Conservation (phyloP, 2,329 filamentous ascomycete genomes). For the Beauveria sp. region DNA sequence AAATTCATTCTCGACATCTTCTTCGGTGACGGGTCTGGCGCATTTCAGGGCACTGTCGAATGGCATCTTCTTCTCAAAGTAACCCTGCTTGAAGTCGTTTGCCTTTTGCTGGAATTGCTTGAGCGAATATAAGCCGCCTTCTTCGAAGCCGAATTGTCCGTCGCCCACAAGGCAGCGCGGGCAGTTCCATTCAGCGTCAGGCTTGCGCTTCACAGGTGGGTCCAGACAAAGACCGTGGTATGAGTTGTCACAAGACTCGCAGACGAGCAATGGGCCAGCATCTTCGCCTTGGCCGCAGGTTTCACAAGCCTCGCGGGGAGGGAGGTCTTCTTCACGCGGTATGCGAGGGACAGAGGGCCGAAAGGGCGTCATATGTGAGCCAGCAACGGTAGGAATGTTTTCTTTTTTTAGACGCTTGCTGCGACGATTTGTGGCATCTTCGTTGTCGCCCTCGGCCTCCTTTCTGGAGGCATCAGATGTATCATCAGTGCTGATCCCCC, state of each 20-base stretch:
- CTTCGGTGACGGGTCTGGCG: slow-evolving; percentile 76
- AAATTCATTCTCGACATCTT: slow-evolving; percentile 94
- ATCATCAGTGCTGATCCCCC: slow-evolving; percentile 60
- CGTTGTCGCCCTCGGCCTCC: slow-evolving; percentile 49
- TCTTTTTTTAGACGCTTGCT: slow-evolving; percentile 90
- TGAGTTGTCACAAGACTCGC: slow-evolving; percentile 85
- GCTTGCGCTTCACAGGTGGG: slow-evolving; percentile 68
- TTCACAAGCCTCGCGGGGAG: slow-evolving; percentile 66
- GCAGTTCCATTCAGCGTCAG: slow-evolving; percentile 91
- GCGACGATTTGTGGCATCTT: slow-evolving; percentile 60
- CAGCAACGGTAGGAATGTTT: slow-evolving; percentile 75
- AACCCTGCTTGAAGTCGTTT: slow-evolving; percentile 86
- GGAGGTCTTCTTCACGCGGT: slow-evolving; percentile 43
- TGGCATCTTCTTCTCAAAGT: slow-evolving; percentile 86
- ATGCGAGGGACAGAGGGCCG: slow-evolving; percentile 69
- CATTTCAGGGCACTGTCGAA: slow-evolving; percentile 79
- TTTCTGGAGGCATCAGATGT: slow-evolving; percentile 38
- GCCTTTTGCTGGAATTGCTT: slow-evolving; percentile 96
- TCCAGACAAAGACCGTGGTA: slow-evolving; percentile 87
- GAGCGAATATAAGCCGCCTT: slow-evolving; percentile 90
- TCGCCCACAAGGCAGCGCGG: slow-evolving; percentile 91
- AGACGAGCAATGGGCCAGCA: slow-evolving; percentile 61
- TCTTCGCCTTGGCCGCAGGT: slow-evolving; percentile 77
- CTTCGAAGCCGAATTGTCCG: slow-evolving; percentile 94
- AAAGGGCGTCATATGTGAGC: slow-evolving; percentile 93